Evolutionary conservation across 768 basidiomycete species (phyloP).

Genomic region (Suillus fuscotomentosus): DNA sequence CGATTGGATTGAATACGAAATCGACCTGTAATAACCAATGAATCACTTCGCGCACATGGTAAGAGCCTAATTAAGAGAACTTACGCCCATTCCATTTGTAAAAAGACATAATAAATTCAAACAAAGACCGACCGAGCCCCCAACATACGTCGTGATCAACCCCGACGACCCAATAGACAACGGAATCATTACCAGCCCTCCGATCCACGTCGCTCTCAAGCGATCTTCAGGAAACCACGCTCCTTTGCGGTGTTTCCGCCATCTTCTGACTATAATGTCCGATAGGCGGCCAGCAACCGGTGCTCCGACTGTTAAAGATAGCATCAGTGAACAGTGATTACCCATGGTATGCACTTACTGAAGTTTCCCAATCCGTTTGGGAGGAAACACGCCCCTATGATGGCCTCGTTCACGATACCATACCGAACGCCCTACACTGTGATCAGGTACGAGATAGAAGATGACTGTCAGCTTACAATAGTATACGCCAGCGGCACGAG

Average conservation of each 20-base stretch:
- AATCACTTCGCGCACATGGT: neutral
- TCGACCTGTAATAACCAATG: neutral
- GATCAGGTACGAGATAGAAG: neutral
- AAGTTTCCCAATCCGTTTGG: constrained; percentile 61
- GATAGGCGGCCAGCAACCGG: constrained; percentile 56
- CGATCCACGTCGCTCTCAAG: constrained; percentile 45
- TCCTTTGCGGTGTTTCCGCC: constrained; percentile 46
- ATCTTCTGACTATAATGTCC: constrained; percentile 46
- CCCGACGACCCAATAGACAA: constrained; percentile 47
- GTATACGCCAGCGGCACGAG: constrained; percentile 59
- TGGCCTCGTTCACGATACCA: constrained; percentile 51
- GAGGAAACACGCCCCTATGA: constrained; percentile 59
- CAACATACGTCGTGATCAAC: constrained; percentile 44
- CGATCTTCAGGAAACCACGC: constrained; percentile 65
- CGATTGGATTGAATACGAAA: neutral
- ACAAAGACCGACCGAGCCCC: constrained; percentile 43
- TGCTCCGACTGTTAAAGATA: constrained; percentile 45
- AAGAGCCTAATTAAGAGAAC: constrained; percentile 8
- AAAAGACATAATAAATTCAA: constrained; percentile 53
- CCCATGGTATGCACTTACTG: constrained; percentile 35
- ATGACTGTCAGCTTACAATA: constrained; percentile 39
- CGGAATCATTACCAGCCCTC: constrained; percentile 46
- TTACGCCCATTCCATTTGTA: constrained; percentile 56
- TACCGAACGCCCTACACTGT: constrained; percentile 50
- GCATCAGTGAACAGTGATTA: neutral